A percentile compares a stretch with the other conserved stretches of the same genome.
phyloP scores from a whole-genome alignment of 305 asterid species.

The Fraxinus platypoda region DNA sequence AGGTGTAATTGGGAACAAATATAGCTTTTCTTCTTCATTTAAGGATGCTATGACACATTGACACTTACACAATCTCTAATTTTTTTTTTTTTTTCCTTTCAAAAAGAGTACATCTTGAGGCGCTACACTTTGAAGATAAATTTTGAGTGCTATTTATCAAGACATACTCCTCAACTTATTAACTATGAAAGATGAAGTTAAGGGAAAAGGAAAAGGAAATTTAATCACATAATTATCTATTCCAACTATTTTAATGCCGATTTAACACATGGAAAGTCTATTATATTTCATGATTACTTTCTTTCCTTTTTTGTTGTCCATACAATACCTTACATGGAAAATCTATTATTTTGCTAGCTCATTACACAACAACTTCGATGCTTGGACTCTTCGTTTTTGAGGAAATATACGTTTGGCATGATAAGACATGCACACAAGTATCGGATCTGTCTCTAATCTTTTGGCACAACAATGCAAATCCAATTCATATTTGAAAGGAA shows the following conservation, averaged over 20 bases:
- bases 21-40: neutral
- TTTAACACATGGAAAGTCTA: neutral
- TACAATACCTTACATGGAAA: neutral
- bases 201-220: neutral
- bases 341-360: neutral
- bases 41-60: neutral
- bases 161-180: neutral
- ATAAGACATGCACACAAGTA: neutral
- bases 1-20: neutral
- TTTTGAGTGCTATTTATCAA: neutral
- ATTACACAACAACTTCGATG: neutral
- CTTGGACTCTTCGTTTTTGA: neutral
- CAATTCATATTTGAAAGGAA: neutral
- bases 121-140: neutral
- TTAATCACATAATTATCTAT: neutral
- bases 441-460: neutral
- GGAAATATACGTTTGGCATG: neutral
- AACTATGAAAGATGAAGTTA: neutral
- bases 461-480: neutral
- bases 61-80: neutral
- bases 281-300: neutral
- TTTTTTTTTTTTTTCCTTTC: neutral
- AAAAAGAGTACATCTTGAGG: neutral
- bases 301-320: neutral
- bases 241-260: neutral